Evolutionary conservation across 2,329 filamentous ascomycete genomes (phyloP).

Genomic region (Leptoxyphium fumago): DNA sequence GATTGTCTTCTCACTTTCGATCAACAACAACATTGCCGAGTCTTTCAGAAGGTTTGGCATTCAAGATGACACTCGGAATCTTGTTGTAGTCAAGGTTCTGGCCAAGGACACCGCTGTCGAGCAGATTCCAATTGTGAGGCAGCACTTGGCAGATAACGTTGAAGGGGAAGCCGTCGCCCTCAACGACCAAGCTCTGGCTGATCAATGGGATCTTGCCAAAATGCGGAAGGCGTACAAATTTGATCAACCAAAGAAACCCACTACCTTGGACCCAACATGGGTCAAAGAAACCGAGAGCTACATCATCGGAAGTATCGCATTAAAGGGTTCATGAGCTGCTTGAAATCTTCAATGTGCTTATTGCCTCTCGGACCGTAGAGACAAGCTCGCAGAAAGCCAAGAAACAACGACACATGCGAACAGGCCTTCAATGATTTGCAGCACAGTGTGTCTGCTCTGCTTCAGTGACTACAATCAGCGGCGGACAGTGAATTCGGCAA

Average conservation of each 20-base stretch:
- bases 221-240: slow-evolving; percentile 82
- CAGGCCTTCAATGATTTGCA: too few relatives aligned
- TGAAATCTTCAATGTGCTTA: too few relatives aligned
- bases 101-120: slow-evolving; percentile 14
- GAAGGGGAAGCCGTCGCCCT: slow-evolving; percentile 46
- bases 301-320: slow-evolving; percentile 62
- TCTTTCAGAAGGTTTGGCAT: slow-evolving; percentile 84
- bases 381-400: too few relatives aligned
- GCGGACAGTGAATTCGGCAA: too few relatives aligned
- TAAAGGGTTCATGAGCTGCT: slow-evolving; percentile 42
- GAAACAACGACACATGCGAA: too few relatives aligned
- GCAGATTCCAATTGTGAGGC: slow-evolving; percentile 25
- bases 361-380: too few relatives aligned
- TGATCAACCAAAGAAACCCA: slow-evolving; percentile 33
- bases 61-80: slow-evolving; percentile 48
- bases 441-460: too few relatives aligned
- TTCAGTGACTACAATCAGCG: too few relatives aligned
- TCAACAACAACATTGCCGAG: slow-evolving; percentile 83
- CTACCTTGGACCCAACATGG: slow-evolving; percentile 4
- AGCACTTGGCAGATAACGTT: slow-evolving; percentile 48
- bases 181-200: slow-evolving; percentile 46
- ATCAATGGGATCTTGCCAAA: slow-evolving; percentile 48
- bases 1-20: slow-evolving; percentile 64
- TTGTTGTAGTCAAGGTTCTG: slow-evolving; percentile 71
- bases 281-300: slow-evolving; percentile 47